Conservation (phyloP, 331 rosid genomes). For the Erythrophleum ivorense region DNA sequence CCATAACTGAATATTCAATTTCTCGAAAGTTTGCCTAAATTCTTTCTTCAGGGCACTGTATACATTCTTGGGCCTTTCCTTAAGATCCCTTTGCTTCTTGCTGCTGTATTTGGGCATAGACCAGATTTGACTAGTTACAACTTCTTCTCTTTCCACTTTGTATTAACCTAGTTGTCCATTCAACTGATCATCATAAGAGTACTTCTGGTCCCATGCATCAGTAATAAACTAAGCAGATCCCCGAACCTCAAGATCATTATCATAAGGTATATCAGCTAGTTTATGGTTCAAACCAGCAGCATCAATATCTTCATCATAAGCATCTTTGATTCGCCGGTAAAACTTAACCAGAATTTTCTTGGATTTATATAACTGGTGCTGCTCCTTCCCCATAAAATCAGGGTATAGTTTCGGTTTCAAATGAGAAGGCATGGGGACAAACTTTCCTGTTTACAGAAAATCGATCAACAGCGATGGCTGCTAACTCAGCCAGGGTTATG, state of each 20-base stretch:
- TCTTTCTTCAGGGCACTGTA: conserved; percentile 76
- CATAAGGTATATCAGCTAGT: conserved; percentile 67
- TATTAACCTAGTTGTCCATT: conserved; percentile 71
- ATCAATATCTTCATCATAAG: conserved; percentile 56
- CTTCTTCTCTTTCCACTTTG: conserved; percentile 79
- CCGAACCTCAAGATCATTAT: conserved; percentile 60
- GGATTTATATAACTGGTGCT: conserved; percentile 68
- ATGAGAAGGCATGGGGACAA: conserved; percentile 61
- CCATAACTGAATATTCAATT: conserved; percentile 50
- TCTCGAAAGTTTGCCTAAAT: conserved; percentile 75
- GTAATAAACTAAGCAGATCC: conserved; percentile 63
- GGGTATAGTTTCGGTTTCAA: conserved; percentile 86
- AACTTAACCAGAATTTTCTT: conserved; percentile 78
- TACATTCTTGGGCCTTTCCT: conserved; percentile 87
- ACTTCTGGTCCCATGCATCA: conserved; percentile 75
- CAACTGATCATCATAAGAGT: conserved; percentile 77
- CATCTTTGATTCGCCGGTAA: conserved; percentile 65
- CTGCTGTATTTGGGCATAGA: conserved; percentile 88
- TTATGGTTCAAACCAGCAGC: conserved; percentile 42
- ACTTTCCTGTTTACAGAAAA: conserved; percentile 83
- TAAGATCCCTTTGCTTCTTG: conserved; percentile 86
- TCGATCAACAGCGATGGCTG: conserved; percentile 93
- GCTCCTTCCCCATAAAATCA: conserved; percentile 94
- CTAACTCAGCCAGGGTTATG: conserved; percentile 72
- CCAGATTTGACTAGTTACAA: conserved; percentile 91